Conservation (phyloP, 2,329 filamentous ascomycete genomes). For the Mariannaea elegans region DNA sequence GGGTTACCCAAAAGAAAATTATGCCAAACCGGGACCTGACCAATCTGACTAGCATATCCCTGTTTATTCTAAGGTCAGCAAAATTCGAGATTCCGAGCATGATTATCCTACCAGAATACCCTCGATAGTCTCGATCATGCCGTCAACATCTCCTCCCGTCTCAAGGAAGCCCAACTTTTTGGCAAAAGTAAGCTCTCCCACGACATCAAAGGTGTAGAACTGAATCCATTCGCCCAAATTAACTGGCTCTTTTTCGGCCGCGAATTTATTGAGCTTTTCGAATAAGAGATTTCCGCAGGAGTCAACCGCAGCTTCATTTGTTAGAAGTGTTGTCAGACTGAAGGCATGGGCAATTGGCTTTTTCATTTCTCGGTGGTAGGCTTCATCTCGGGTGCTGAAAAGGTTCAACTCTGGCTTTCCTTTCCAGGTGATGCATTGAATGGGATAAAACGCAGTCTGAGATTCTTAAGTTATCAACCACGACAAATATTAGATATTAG, state of each 20-base stretch:
- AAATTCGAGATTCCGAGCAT: not conserved
- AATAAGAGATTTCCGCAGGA: slow-evolving; percentile 1
- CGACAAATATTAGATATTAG: not conserved
- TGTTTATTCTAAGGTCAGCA: not conserved
- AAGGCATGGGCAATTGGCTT: slow-evolving; percentile 15
- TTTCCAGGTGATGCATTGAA: slow-evolving; percentile 15
- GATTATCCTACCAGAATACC: slow-evolving; percentile 8
- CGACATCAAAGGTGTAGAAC: slow-evolving; percentile 54
- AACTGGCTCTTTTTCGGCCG: not conserved
- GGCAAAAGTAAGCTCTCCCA: slow-evolving; percentile 56
- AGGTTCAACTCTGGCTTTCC: slow-evolving; percentile 16
- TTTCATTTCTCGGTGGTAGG: slow-evolving; percentile 20
- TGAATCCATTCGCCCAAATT: slow-evolving; percentile 16
- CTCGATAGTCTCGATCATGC: slow-evolving; percentile 44
- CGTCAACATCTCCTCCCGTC: slow-evolving; percentile 52
- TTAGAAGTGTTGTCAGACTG: slow-evolving; percentile 10
- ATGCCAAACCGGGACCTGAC: slow-evolving; percentile 18
- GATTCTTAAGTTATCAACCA: not conserved
- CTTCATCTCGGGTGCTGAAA: slow-evolving; percentile 12
- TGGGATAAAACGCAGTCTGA: slow-evolving; percentile 17
- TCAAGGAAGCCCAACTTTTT: slow-evolving; percentile 55
- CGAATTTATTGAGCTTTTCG: not conserved
- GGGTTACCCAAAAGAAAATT: slow-evolving; percentile 17
- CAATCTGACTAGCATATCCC: slow-evolving; percentile 13
- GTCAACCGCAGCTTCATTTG: slow-evolving; percentile 12